Conservation (phyloP, 352 stramenopile genomes). For the Bremia lactucae region DNA sequence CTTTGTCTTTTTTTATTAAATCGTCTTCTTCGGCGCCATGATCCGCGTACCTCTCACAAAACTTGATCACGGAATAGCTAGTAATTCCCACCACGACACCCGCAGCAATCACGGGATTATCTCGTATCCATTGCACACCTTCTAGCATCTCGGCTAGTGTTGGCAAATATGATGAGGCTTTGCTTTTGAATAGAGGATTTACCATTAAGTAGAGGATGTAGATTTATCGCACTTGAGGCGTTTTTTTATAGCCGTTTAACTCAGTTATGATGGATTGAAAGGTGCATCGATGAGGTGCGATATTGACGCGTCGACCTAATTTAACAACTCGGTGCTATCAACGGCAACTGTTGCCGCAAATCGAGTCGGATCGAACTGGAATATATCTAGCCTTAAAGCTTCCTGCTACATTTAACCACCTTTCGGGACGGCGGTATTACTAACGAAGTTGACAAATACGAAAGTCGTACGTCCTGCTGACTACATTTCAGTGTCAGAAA, state of each 20-base stretch:
- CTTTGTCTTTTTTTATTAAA: not conserved
- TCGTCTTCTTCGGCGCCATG: constrained; percentile 18
- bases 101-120: constrained; percentile 52
- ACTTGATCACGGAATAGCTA: constrained; percentile 56
- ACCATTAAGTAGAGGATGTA: constrained; percentile 14
- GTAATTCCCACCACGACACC: constrained; percentile 57
- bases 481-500: too few relatives aligned
- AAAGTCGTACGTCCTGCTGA: not conserved
- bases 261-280: constrained; percentile 11
- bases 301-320: constrained; percentile 28
- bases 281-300: too few relatives aligned
- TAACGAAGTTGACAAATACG: not conserved
- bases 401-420: not conserved
- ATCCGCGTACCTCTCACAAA: constrained; percentile 37
- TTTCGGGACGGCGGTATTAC: too few relatives aligned
- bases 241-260: constrained; percentile 15
- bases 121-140: constrained; percentile 50
- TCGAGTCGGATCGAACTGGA: too few relatives aligned
- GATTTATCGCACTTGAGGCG: constrained; percentile 1
- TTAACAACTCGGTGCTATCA: constrained; percentile 14
- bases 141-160: constrained; percentile 51
- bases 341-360: constrained; percentile 12
- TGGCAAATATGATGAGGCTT: constrained; percentile 48
- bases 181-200: constrained; percentile 31
- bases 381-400: too few relatives aligned